Conservation (phyloP, 78 protist species). For the Diacronema lutheri region DNA sequence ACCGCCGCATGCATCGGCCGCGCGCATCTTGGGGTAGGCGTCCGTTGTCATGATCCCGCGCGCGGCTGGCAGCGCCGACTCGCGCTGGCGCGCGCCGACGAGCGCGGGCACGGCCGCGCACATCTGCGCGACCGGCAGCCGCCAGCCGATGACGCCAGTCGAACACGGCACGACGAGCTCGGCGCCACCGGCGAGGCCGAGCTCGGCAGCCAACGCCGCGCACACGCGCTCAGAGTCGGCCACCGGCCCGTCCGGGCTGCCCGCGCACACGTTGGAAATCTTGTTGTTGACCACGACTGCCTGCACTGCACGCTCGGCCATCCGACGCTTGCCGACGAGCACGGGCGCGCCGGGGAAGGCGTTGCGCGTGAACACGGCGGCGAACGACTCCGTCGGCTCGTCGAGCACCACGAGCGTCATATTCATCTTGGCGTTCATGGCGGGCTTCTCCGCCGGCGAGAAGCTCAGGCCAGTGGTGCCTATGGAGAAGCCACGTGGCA, state of each 20-base stretch:
- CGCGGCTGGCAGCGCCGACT: not conserved
- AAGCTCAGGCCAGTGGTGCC: too few species aligned
- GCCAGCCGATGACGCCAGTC: slow-evolving; percentile 20
- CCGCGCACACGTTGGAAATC: slow-evolving; percentile 19
- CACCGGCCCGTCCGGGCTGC: not conserved
- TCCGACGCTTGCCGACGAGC: not conserved
- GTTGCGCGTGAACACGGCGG: not conserved
- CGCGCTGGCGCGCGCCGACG: not conserved
- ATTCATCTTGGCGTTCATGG: not conserved
- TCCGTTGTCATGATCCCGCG: not conserved
- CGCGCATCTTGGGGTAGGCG: slow-evolving; percentile 9
- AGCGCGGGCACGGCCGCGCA: not conserved
- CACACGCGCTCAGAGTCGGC: not conserved
- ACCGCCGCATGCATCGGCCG: not conserved
- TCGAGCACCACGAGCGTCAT: not conserved
- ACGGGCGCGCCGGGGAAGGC: not conserved
- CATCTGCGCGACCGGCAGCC: not conserved
- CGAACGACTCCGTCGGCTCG: not conserved
- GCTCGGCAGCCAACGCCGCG: not conserved
- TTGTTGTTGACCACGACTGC: slow-evolving; percentile 9
- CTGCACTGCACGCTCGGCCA: not conserved
- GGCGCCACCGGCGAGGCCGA: slow-evolving; percentile 4
- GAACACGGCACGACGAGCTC: not conserved
- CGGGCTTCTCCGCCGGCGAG: too few species aligned
- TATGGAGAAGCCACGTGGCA: too few species aligned